phyloP scores from a whole-genome alignment of 2,329 filamentous ascomycete species.

The Diatrype stigma region DNA sequence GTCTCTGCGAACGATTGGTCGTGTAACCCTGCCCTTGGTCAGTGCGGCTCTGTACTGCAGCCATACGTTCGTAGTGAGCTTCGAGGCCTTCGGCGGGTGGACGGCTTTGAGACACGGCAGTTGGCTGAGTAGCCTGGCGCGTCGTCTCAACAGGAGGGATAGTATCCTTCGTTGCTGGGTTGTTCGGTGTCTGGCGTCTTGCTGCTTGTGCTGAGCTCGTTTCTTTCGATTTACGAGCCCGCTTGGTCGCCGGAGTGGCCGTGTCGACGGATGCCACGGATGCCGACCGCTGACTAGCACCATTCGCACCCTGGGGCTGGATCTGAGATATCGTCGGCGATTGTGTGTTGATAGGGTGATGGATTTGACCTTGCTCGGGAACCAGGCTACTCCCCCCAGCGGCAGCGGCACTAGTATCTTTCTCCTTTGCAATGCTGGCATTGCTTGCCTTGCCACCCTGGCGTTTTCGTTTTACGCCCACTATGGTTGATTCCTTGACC shows the following conservation, averaged over 20 bases:
- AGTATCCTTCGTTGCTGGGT: conserved; percentile 15
- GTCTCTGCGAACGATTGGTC: conserved; percentile 19
- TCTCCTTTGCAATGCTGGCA: conserved; percentile 6
- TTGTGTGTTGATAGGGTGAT: conserved; percentile 10
- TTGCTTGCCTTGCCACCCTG: conserved; percentile 15
- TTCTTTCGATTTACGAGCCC: conserved; percentile 27
- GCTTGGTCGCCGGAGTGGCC: conserved; percentile 20
- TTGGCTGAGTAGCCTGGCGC: conserved; percentile 15
- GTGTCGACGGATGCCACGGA: conserved; percentile 8
- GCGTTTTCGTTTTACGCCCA: conserved; percentile 29
- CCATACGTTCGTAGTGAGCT: conserved; percentile 22
- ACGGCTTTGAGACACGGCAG: conserved; percentile 14
- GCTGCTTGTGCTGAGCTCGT: conserved; percentile 13
- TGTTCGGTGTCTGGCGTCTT: conserved; percentile 21
- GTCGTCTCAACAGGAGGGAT: conserved; percentile 11
- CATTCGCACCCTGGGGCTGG: conserved; percentile 10
- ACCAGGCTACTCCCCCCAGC: conserved; percentile 7
- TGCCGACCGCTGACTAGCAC: conserved; percentile 15
- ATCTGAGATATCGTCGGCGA: conserved; percentile 13
- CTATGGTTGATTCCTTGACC: conserved; percentile 28
- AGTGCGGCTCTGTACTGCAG: conserved; percentile 20
- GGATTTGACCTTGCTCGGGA: conserved; percentile 12
- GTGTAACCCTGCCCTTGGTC: conserved; percentile 21
- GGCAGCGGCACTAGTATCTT: conserved; percentile 9
- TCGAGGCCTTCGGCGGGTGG: conserved; percentile 23